phyloP scores from a whole-genome alignment of 768 basidiomycete genomes.

The Suillus alpinus region DNA sequence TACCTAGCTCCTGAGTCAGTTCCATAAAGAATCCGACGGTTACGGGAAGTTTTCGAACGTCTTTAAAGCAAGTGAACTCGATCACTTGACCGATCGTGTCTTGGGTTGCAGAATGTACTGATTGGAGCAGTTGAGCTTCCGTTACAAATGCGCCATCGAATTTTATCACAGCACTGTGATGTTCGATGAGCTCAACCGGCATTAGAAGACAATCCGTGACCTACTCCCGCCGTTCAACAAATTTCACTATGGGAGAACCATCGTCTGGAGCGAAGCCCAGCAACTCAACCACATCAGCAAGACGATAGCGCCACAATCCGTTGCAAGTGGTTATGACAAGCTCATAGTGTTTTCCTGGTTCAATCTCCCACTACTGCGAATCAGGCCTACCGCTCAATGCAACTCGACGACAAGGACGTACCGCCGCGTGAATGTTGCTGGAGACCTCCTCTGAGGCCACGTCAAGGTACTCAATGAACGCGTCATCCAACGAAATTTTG shows the following conservation, averaged over 20 bases:
- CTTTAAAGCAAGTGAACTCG: background rate
- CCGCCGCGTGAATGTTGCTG: conserved; percentile 15
- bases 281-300: conserved; percentile 20
- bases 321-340: conserved; percentile 19
- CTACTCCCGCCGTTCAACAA: conserved; percentile 19
- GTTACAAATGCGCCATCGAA: conserved; percentile 6
- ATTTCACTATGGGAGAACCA: conserved; percentile 19
- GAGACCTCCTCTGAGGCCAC: conserved; percentile 7
- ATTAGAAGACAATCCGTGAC: background rate
- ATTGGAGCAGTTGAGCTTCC: conserved; percentile 11
- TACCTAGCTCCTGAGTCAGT: conserved; percentile 9
- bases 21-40: conserved; percentile 14
- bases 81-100: conserved; percentile 12
- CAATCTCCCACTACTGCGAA: conserved; percentile 9
- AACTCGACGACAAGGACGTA: conserved; percentile 8
- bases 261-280: conserved; percentile 16
- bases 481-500: conserved; percentile 8
- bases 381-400: conserved; percentile 5
- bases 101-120: conserved; percentile 4
- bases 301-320: conserved; percentile 22
- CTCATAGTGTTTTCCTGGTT: conserved; percentile 16
- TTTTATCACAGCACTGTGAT: conserved; percentile 11
- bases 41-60: conserved; percentile 2
- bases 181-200: background rate
- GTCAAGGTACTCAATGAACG: conserved; percentile 20